phyloP scores from a whole-genome alignment of 208 protist species.

The Leishmania lainsoni region DNA sequence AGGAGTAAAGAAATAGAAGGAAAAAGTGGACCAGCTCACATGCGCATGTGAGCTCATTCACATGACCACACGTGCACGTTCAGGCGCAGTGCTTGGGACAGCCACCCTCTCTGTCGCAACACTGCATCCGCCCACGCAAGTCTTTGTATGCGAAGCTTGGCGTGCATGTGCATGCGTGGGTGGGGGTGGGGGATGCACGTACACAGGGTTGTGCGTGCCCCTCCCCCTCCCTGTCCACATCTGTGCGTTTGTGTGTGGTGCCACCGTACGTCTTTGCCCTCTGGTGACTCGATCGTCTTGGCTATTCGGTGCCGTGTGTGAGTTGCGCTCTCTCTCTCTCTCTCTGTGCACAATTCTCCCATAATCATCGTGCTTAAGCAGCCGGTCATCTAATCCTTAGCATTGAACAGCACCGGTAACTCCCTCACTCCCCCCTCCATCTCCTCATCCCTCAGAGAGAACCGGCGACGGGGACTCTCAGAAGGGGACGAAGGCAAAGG shows the following conservation, averaged over 20 bases:
- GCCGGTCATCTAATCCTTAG: not conserved
- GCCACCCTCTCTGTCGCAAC: not conserved
- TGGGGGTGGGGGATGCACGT: constrained; percentile 5
- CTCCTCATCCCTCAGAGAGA: too few species aligned
- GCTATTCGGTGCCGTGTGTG: not conserved
- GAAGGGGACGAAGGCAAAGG: too few species aligned
- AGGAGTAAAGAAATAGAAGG: constrained; percentile 10
- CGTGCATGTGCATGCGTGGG: constrained; percentile 3
- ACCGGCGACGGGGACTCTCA: not conserved
- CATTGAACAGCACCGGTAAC: not conserved
- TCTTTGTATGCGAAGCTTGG: not conserved
- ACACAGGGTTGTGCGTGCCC: not conserved
- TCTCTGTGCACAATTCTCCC: not conserved
- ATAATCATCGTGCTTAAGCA: not conserved
- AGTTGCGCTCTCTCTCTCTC: not conserved
- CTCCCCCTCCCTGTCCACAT: not conserved
- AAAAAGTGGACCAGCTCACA: not conserved
- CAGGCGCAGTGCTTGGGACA: not conserved
- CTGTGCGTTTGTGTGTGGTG: not conserved
- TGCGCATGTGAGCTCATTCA: not conserved
- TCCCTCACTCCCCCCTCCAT: not conserved
- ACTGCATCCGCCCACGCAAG: not conserved
- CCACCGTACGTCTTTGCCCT: not conserved
- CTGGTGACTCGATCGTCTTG: not conserved
- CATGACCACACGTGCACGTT: not conserved